phyloP scores from a whole-genome alignment of 768 basidiomycete genomes.

The Boletus vermiculosoides region DNA sequence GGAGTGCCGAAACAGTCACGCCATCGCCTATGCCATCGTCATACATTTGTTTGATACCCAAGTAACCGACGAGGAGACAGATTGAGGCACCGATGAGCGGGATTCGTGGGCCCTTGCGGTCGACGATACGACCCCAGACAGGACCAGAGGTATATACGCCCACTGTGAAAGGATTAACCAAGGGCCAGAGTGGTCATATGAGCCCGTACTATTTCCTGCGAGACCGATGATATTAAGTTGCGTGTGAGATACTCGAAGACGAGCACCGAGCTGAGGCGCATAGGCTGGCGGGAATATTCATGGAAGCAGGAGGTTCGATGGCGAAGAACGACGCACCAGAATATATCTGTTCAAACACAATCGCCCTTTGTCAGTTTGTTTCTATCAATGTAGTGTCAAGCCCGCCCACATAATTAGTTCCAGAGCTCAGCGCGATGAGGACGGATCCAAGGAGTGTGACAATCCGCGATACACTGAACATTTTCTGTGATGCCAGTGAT shows the following conservation, averaged over 20 bases:
- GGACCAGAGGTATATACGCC: conserved; percentile 79
- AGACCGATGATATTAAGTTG: conserved; percentile 78
- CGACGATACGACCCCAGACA: conserved; percentile 76
- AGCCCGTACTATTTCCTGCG: conserved; percentile 66
- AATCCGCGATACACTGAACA: conserved; percentile 34
- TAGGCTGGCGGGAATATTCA: conserved; percentile 52
- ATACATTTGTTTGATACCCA: conserved; percentile 68
- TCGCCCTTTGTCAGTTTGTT: not conserved
- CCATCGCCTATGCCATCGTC: conserved; percentile 47
- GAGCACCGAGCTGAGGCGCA: conserved; percentile 80
- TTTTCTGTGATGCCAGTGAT: conserved; percentile 20
- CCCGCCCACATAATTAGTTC: conserved; percentile 70
- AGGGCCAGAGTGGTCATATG: not conserved
- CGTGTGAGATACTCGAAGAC: conserved; percentile 73
- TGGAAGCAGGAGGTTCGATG: not conserved
- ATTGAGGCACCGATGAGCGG: conserved; percentile 59
- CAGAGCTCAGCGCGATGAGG: conserved; percentile 59
- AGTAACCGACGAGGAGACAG: conserved; percentile 68
- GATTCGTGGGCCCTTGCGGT: conserved; percentile 67
- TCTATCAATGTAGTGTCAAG: not conserved
- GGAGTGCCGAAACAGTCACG: conserved; percentile 39
- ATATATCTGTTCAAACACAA: conserved; percentile 22
- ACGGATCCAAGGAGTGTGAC: conserved; percentile 55
- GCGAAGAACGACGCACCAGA: conserved; percentile 22
- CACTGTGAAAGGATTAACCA: conserved; percentile 38